Evolutionary conservation across 257 asterid genomes (phyloP).

Genomic region (Solanum virginianum): DNA sequence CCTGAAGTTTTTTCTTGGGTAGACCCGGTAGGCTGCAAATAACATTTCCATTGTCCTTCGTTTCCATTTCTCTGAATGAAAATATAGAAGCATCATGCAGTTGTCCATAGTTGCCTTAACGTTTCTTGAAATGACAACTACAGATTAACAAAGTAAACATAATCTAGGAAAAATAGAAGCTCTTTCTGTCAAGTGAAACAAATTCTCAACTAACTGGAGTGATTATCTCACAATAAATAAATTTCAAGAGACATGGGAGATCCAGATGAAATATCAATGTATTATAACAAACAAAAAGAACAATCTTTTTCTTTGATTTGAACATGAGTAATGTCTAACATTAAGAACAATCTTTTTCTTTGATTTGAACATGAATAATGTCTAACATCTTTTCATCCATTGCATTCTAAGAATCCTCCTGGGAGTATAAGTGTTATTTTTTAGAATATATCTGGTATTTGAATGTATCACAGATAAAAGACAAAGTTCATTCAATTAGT

Average conservation of each 20-base stretch:
- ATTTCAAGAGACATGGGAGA: background rate
- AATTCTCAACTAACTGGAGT: background rate
- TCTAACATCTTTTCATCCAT: background rate
- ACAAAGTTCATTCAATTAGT: background rate
- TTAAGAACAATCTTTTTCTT: too few relatives aligned
- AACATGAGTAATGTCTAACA: background rate
- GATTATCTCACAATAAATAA: background rate
- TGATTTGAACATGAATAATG: background rate
- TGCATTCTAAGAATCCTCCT: background rate
- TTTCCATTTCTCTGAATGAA: background rate
- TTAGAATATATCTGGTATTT: background rate
- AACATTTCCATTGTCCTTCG: background rate
- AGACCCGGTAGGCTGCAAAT: background rate
- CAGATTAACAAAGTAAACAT: background rate
- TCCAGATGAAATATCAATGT: background rate
- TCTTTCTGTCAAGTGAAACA: background rate
- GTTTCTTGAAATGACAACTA: background rate
- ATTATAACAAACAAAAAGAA: background rate
- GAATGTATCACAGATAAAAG: background rate
- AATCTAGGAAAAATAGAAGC: background rate
- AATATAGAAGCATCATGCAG: background rate
- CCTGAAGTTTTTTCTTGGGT: constrained; percentile 3
- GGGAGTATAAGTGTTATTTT: background rate
- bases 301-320: background rate
- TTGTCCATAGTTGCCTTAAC: background rate